Evolutionary conservation across 345 rosid species (phyloP).

Genomic region (Pistacia integerrima): DNA sequence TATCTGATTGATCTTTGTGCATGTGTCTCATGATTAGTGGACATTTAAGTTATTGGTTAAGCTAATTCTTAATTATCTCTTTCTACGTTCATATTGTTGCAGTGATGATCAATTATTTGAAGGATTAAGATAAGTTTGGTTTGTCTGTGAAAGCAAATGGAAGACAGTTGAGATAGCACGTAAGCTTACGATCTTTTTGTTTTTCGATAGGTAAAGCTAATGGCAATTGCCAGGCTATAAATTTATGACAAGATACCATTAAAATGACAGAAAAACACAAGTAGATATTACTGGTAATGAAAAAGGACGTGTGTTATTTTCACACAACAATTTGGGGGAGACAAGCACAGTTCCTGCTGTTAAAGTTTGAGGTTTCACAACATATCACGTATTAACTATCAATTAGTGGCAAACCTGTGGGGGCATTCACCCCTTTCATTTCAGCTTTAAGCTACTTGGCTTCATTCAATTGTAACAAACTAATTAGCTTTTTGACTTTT

Average conservation of each 20-base stretch:
- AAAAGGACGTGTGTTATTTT: not conserved
- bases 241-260: too few species aligned
- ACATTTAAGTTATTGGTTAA: too few species aligned
- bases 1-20: too few species aligned
- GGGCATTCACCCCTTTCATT: not conserved
- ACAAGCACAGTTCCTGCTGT: constrained; percentile 30
- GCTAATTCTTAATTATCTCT: not conserved
- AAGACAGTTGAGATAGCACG: not conserved
- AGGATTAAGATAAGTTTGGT: not conserved
- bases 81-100: not conserved
- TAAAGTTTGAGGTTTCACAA: constrained; percentile 17
- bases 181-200: not conserved
- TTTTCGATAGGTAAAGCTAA: too few species aligned
- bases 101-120: not conserved
- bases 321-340: constrained; percentile 1
- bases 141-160: not conserved
- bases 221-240: too few species aligned
- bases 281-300: too few species aligned
- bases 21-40: too few species aligned
- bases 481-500: not conserved
- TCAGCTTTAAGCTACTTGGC: not conserved
- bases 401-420: constrained; percentile 26
- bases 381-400: constrained; percentile 9
- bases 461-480: not conserved
- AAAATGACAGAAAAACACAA: too few species aligned